Base-by-base conservation (phyloP, 2,329 filamentous ascomycete genomes). In the Diaporthe citriasiana region DNA sequence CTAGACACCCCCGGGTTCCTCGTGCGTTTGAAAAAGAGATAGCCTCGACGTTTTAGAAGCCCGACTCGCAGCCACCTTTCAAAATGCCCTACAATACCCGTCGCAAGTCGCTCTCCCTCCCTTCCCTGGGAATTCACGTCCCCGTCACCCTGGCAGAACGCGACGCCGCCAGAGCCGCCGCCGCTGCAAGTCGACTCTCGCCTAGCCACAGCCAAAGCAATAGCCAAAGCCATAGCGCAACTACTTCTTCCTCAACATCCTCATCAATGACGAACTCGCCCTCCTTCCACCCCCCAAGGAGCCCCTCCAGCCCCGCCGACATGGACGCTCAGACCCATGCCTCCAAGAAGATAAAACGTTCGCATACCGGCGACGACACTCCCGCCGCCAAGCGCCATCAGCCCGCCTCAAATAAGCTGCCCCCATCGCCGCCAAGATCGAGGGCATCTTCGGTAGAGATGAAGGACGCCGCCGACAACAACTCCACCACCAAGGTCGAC, bases 31-130 rank as follows among this genome's bases (percentile, higher is more conserved):
- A 50, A 66, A 35, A 66, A 66, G 6, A 35, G 25, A 47, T 47
- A 63, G 40, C 59, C 59, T 63, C 59, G 59, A 63, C 59, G 35
- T 63, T 70, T 70, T 47, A 57, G 38, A 56, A 57, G 33, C 42
- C 69, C 55, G 55, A 50, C 33, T 60, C 65, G 50, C 40, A 50
- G n/a, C 17, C 50, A 30, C 19, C 30, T n/a, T 33, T 76, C 76
- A 78, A 79, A 80, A 98, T 98, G 95, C 93, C 93, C 82, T 98
- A 98, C 89, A 98, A 98, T 85, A 98, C 96, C 78, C 94, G 96
- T 85, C 93, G 95, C 84, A 98, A 98, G 88, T 98, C 95, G 81
- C 88, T 99, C 78, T 98, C 95, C 76, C 88, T 98, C 81, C 94
- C 95, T 75, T 97, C 95, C 78, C 90, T 98, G 80, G 97, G 97